Evolutionary conservation across 2,329 filamentous ascomycete genomes (phyloP).

Genomic region (Venturia aucupariae): DNA sequence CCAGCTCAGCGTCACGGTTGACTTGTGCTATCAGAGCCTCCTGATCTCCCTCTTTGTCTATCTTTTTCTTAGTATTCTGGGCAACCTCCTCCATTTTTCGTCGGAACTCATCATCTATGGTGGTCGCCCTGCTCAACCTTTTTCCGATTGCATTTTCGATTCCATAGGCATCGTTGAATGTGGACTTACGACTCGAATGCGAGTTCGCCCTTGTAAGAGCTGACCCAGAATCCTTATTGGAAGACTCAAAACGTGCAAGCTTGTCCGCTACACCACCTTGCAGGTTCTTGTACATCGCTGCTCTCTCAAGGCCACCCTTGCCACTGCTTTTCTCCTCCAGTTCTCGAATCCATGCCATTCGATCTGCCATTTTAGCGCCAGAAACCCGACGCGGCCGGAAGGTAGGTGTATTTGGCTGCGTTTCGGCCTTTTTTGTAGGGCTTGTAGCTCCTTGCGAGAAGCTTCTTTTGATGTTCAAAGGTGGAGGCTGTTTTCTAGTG

Average conservation of each 20-base stretch:
- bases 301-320: background rate
- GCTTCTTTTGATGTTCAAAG: background rate
- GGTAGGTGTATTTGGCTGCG: background rate
- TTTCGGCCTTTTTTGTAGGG: constrained; percentile 6
- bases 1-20: background rate
- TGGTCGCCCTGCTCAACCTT: background rate
- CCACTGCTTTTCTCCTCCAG: constrained; percentile 5
- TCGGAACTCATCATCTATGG: constrained; percentile 10
- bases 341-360: constrained; percentile 13
- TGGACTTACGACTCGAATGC: background rate
- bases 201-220: background rate
- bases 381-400: background rate
- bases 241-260: constrained; percentile 7
- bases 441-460: constrained; percentile 1
- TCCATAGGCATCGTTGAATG: constrained; percentile 5
- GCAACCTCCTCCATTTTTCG: constrained; percentile 12
- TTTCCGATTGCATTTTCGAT: constrained; percentile 4
- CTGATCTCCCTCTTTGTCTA: background rate
- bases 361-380: constrained; percentile 1
- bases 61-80: constrained; percentile 4
- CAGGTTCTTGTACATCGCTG: constrained; percentile 12
- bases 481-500: background rate
- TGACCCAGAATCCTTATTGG: constrained; percentile 3
- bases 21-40: background rate
- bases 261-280: constrained; percentile 15